A percentile compares a stretch with the other conserved stretches of the same genome.
These are phyloP conservation scores for Quercus robur DNA, from an alignment of 306 rosid species.

Conservation along the genomic window DNA sequence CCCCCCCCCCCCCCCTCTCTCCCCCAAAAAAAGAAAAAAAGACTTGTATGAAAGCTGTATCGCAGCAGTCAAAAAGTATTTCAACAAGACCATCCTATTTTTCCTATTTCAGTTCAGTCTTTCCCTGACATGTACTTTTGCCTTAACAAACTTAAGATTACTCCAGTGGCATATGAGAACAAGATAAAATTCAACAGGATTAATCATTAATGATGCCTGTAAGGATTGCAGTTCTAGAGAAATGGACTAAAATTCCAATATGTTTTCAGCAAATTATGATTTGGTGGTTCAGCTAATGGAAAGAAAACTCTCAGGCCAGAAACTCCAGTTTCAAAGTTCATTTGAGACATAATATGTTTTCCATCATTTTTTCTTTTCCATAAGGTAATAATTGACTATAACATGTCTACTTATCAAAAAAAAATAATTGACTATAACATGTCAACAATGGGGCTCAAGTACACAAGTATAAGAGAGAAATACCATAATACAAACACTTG, in stretches of 20 bases:
- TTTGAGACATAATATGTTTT: not conserved
- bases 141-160: not conserved
- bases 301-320: not conserved
- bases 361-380: not conserved
- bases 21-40: too few relatives aligned
- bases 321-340: not conserved
- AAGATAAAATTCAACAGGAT: not conserved
- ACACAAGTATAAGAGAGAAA: not conserved
- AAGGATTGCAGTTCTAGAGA: not conserved
- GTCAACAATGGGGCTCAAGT: not conserved
- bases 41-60: not conserved
- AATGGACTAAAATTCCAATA: not conserved
- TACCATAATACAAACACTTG: not conserved
- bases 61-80: not conserved
- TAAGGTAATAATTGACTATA: not conserved
- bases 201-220: not conserved
- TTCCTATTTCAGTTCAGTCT: not conserved
- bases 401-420: not conserved
- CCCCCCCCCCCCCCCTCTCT: too few relatives aligned
- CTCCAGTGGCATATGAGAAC: not conserved
- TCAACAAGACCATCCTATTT: not conserved
- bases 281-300: not conserved
- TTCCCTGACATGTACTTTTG: not conserved
- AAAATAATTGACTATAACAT: not conserved
- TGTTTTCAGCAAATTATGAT: not conserved